Base-by-base conservation (phyloP, 2,329 filamentous ascomycete genomes). In the Arthroderma uncinatum region DNA sequence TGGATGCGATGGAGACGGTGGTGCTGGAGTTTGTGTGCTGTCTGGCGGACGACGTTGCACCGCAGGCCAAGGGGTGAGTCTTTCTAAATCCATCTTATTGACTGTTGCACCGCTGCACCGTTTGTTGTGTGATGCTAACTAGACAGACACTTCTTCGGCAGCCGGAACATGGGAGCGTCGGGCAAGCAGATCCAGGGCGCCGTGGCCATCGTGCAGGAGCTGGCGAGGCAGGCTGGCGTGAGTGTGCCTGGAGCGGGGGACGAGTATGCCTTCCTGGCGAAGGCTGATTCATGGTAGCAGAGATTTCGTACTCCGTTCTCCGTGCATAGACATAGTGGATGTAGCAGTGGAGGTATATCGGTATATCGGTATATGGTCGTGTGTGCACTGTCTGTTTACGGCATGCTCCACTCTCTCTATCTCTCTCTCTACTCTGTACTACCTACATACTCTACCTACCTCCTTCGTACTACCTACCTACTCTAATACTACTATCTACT, bases 11-110 rank as follows among this genome's bases (percentile, higher is more conserved):
- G 55, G 64, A 66, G 53, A 68, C 66, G 39, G 66, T 63, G 2
- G 48, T 68, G 58, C 36, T 68, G 47, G 66, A 67, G 56, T 68
- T 68, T 58, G 64, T 66, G 12, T 66, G 64, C 54, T 68, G 66
- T 62, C 58, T 68, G 39, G 64, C 62, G 14, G 64, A 65, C 56
- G 62, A 60, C 14, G 64, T 65, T 21, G 63, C 60, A 33, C 61
- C 64, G 19, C 66, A 68, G 57, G 65, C 65, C 8, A 66, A 68
- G 52, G 65, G 66, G 65, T 66, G 54, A 59, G 63, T 59, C 56
- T 14, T 25, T 50, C 5, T 37, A 6, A 10, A 34, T 9, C 28
- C 40, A 10, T 16, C 12, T 12, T 28, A 34, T 42, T 14, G 21
- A 23, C 6, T 21, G 6, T 9, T 23, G 23, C 12, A 21, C 47